Conservation (phyloP, 805 yeast genomes). For the Sungouiozyma ichnusensis region DNA sequence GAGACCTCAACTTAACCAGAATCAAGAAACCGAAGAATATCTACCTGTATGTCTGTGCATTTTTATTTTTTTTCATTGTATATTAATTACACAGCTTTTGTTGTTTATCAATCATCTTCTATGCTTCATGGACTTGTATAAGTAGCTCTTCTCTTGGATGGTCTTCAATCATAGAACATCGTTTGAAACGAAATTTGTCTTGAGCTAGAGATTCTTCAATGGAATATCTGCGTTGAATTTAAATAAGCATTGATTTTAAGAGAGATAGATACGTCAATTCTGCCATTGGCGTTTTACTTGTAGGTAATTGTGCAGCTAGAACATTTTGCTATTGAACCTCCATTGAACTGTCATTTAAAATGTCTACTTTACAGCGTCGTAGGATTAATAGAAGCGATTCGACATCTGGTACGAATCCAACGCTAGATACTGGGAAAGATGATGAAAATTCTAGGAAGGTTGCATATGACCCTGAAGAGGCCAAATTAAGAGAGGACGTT, state of each 20-base stretch:
- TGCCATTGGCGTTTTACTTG: too few species aligned
- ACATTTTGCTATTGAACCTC: neutral
- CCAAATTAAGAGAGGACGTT: slow-evolving; percentile 29
- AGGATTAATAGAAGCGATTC: slow-evolving; percentile 43
- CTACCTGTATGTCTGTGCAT: too few species aligned
- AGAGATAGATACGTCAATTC: too few species aligned
- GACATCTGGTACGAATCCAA: slow-evolving; percentile 9
- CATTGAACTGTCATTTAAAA: slow-evolving; percentile 7
- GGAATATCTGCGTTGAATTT: too few species aligned
- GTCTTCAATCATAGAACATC: too few species aligned
- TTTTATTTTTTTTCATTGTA: too few species aligned
- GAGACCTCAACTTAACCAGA: neutral
- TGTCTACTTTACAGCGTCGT: slow-evolving; percentile 68
- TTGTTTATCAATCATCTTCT: too few species aligned
- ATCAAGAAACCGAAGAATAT: neutral
- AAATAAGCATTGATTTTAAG: too few species aligned
- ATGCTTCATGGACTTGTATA: too few species aligned
- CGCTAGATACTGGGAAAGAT: slow-evolving; percentile 8
- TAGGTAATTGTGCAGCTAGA: too few species aligned
- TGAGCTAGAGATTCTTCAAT: neutral
- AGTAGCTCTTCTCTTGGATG: too few species aligned
- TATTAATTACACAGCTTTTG: too few species aligned
- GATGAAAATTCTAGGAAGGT: slow-evolving; percentile 40
- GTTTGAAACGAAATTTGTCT: neutral
- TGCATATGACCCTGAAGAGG: slow-evolving; percentile 67